Base-by-base conservation (phyloP, 495 filamentous ascomycete species). In the Darksidea phi region DNA sequence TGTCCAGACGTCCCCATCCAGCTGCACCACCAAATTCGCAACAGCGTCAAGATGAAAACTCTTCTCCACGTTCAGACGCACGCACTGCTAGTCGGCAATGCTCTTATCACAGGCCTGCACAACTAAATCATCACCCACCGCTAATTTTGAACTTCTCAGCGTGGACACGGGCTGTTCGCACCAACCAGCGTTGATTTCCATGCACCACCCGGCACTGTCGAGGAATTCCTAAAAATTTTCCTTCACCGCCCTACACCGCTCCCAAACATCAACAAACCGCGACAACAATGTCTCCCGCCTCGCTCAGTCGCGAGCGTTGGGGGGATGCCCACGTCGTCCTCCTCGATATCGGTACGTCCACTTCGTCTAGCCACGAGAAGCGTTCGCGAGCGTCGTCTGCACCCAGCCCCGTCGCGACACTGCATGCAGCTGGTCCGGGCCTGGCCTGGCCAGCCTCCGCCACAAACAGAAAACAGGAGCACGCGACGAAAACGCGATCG, bases 301-400 rank as follows among this genome's bases (percentile, higher is more conserved):
- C 61, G 20, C 52, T 64, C 57, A 53, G 64, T 47, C 2, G 36
- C 66, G 47, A 42, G 56, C 50, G 47, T 61, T 70, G 52, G 68
- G 48, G 43, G 49, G 48, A 48, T 12, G 57, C 52, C 17, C 45
- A 61, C 8, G 52, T 70, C 24, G 64, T 74, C 46, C 55, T 76
- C 8, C 69, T 76, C 42, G 74, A 76, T 64, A 74, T 76, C 54
- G 74, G 74, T 76, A 59, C 48, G 61, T 54, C 13, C 32, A 6
- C 23, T 11, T 8, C 51, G 3, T 18, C 18, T 25, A 25, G 36
- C 21, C 48, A 26, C 32, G 46, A 2, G 34, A 13, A 36, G 26
- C 15, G 23, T n/a, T n/a, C 28, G 21, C 46, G 13, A 10, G 10
- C 28, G 3, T 34, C 4, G 38, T 32, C 43, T 54, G 48, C 58